Conservation (phyloP, 1,284 basidiomycete genomes). For the Apiotrichum domesticum region DNA sequence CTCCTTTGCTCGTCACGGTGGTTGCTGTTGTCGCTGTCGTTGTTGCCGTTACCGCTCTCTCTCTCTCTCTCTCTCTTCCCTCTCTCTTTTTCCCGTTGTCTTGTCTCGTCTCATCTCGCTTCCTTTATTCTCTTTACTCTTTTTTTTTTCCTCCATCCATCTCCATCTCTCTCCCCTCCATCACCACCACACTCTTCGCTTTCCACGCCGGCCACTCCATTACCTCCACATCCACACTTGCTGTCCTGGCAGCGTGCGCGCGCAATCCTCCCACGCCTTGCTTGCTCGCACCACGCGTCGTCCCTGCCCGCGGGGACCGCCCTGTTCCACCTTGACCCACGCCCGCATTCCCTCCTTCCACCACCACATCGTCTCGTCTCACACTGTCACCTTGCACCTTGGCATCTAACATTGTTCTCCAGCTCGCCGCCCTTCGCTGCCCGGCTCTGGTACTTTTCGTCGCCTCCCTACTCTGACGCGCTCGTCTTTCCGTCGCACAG, state of each 20-base stretch:
- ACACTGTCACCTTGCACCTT: background rate
- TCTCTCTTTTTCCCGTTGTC: background rate
- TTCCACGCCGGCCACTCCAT: background rate
- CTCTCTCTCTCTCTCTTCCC: background rate
- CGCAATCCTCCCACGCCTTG: too few species aligned
- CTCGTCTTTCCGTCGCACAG: slow-evolving; percentile 29
- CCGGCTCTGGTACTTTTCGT: slow-evolving; percentile 31
- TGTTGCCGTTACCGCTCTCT: background rate
- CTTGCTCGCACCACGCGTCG: too few species aligned
- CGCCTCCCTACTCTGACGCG: slow-evolving; percentile 28
- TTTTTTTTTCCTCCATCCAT: background rate
- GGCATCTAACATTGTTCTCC: background rate
- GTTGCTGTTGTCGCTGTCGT: too few species aligned
- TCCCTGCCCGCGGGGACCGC: too few species aligned
- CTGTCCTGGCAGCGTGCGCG: too few species aligned
- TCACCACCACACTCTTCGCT: background rate
- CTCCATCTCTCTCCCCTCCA: background rate
- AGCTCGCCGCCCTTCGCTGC: slow-evolving; percentile 23
- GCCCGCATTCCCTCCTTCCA: background rate
- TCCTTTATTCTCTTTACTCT: background rate
- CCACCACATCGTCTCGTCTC: background rate
- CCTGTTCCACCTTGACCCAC: background rate
- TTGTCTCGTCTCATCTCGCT: background rate
- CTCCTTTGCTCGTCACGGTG: background rate
- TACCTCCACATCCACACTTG: too few species aligned